Evolutionary conservation across 768 basidiomycete genomes (phyloP), one percentile per base, ranked within the genome.

Genomic region (Tulasnella calospora): DNA sequence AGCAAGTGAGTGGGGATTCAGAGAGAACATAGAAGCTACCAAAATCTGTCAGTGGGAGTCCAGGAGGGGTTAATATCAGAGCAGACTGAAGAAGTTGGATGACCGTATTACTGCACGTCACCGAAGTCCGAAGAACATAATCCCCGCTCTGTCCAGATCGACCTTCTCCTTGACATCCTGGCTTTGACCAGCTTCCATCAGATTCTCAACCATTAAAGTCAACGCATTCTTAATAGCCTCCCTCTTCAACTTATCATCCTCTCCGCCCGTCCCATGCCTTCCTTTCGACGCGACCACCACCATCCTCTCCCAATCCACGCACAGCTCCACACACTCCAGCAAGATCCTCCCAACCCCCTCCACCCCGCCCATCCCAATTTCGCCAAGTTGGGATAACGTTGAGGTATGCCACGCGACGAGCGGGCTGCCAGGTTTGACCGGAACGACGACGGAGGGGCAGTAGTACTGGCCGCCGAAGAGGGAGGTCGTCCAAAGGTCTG

Each of bases 111-210:
- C 44, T 44, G 23, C 35, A 10, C 40, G 9, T 78, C 69, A 91
- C n/a, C 89, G 89, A 73, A 91, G 90, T 71, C 90, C 83, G 89
- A 90, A 91, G 87, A 91, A 89, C 2, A 88, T 90, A 78, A 92
- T 89, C 1, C 91, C 90, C 79, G 87, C 86, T 69, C 90, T 83
- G 73, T 89, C 88, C 73, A 86, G 84, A 80, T 90, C 89, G 5
- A 91, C 81, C 78, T 89, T 88, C 79, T 89, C 86, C 83, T 85
- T 88, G 21, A 88, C 89, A 80, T 88, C 87, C 80, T 88, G 87
- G 82, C 88, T 90, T 61, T 83, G 82, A 73, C 84, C 85, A 79
- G 88, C 89, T 80, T 88, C 84, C 46, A 91, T 84, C n/a, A 89
- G 89, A 41, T 86, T 87, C 23, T 89, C 88, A 40, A 91, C 86